Base-by-base conservation (phyloP, 352 stramenopile species). In the Pythium graminicola region DNA sequence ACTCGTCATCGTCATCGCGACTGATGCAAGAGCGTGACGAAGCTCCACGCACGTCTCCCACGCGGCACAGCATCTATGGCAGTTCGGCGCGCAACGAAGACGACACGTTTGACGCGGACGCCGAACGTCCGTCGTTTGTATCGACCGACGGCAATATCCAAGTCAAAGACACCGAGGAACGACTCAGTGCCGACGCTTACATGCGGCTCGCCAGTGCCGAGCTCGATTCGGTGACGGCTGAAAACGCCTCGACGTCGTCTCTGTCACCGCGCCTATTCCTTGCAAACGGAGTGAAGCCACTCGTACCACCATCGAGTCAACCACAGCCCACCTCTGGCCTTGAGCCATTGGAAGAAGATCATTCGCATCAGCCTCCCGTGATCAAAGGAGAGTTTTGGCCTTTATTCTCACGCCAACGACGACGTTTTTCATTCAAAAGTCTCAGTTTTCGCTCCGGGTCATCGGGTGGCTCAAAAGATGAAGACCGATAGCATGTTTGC, bases 181-280 rank as follows among this genome's bases (percentile, higher is more conserved):
- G 65, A 19, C 73, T 70, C 8, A 93, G 75, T 42, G 73, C 79
- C 10, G 82, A 93, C 38, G 72, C 70, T 14, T 93, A 74, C 63
- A 93, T 93, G 76, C 73, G 81, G 14, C 67, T 89, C 20, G 82
- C 82, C 24, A 86, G 64, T 39, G 62, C 69, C 13, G 73, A 78
- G 52, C 72, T 88, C 42, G 73, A 78, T 39, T 38, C 32, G 7
- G 13, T 53, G 3, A 46, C 58, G 1, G 39, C 24, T 5, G 27
- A 26, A 10, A 56, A 52, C 14, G 36, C 33, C 29, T 23, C 50
- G 19, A 31, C 17, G 8, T 39, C 47, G 19, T 24, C 51, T n/a
- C 11, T 13, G 24, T 16, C 50, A n/a, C 9, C 20, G 16, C 9
- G 23, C 6, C 17, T 24, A 5, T 6, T 24, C 31, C 4, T 40